phyloP scores from a whole-genome alignment of 805 yeast genomes.

The Ogataea siamensis region DNA sequence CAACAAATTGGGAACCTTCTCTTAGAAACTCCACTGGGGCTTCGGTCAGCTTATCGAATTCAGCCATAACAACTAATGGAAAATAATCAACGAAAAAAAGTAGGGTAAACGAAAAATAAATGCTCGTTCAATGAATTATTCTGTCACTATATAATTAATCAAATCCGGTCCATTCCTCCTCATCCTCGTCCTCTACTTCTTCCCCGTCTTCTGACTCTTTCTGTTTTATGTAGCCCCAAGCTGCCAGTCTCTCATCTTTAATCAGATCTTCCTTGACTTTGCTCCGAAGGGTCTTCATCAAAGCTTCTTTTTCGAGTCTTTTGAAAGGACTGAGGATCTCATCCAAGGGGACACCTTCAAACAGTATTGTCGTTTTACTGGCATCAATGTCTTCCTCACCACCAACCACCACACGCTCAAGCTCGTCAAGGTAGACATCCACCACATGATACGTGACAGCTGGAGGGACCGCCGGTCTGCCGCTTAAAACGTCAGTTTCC shows the following conservation, averaged over 20 bases:
- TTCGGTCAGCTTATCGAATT: constrained; percentile 72
- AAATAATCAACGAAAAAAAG: constrained; percentile 13
- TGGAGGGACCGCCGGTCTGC: constrained; percentile 57
- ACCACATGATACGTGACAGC: constrained; percentile 83
- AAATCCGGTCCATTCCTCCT: constrained; percentile 33
- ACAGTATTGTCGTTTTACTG: constrained; percentile 42
- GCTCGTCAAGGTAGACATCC: constrained; percentile 82
- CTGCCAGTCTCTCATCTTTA: constrained; percentile 56
- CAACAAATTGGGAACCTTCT: constrained; percentile 86
- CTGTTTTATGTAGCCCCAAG: constrained; percentile 60
- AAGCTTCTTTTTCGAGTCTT: constrained; percentile 45
- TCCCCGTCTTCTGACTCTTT: constrained; percentile 27
- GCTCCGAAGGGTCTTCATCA: constrained; percentile 61
- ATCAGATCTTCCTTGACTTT: constrained; percentile 67
- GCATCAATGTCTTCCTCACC: constrained; percentile 46
- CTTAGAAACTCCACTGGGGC: constrained; percentile 87
- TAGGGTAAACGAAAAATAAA: constrained; percentile 12
- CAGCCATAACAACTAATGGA: constrained; percentile 29
- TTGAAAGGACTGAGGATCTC: constrained; percentile 47
- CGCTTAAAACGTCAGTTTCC: constrained; percentile 41
- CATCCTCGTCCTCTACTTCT: constrained; percentile 29
- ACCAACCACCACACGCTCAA: constrained; percentile 62
- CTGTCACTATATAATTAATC: constrained; percentile 14
- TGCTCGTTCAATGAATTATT: constrained; percentile 5
- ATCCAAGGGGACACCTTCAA: constrained; percentile 50